A percentile compares a stretch with the other conserved stretches of the same genome.
Conservation (phyloP, 23 red algal species). For the Rhodosorus marinus region DNA sequence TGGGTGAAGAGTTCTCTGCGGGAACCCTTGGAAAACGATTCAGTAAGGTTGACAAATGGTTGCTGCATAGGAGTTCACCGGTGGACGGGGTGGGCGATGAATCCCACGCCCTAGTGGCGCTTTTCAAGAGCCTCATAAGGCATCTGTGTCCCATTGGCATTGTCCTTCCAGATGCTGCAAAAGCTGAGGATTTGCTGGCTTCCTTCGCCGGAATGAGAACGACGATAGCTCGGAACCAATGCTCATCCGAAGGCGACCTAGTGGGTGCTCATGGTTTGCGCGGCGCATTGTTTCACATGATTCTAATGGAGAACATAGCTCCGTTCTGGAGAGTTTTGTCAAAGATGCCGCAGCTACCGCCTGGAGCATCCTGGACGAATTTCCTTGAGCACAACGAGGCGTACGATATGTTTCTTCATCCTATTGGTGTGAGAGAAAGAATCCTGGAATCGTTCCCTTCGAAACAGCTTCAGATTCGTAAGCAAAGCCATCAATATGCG, state of each 20-base stretch:
- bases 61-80: slow-evolving; percentile 27
- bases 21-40: slow-evolving; percentile 73
- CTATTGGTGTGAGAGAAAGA: slow-evolving; percentile 17
- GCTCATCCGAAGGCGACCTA: slow-evolving; percentile 58
- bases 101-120: slow-evolving; percentile 36
- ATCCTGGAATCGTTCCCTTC: slow-evolving; percentile 28
- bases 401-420: slow-evolving; percentile 40
- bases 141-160: slow-evolving; percentile 23
- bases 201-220: slow-evolving; percentile 31
- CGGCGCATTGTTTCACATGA: slow-evolving; percentile 50
- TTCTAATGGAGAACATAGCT: slow-evolving; percentile 47
- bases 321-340: too few species aligned
- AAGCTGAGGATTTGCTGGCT: slow-evolving; percentile 3
- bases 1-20: slow-evolving; percentile 46
- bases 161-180: slow-evolving; percentile 66
- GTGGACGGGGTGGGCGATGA: slow-evolving; percentile 35
- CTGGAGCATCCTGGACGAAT: slow-evolving; percentile 23
- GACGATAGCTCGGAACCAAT: slow-evolving; percentile 5
- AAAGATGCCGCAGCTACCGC: too few species aligned
- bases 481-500: slow-evolving; percentile 40
- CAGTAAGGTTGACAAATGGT: slow-evolving; percentile 61
- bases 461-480: slow-evolving; percentile 38
- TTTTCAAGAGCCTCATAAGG: slow-evolving; percentile 74
- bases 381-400: slow-evolving; percentile 80
- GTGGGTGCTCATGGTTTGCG: slow-evolving; percentile 65